Percentiles rank a stretch among this genome's conserved stretches.
Evolutionary conservation across 257 asterid species (phyloP).

Genomic region (Solanum peruvianum): DNA sequence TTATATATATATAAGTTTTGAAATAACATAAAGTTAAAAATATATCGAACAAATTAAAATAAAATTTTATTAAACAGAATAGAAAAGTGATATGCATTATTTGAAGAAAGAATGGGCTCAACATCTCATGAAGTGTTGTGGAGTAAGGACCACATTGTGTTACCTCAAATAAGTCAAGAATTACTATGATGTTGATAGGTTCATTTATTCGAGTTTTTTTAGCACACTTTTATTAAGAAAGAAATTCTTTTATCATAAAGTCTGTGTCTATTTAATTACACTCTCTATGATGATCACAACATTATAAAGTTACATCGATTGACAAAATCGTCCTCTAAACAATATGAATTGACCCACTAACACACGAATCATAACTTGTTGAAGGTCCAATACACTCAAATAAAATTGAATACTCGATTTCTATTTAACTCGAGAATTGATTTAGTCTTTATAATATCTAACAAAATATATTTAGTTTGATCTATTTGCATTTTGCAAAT

Average conservation of each 20-base stretch:
- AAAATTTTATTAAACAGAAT: background rate
- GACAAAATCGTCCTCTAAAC: background rate
- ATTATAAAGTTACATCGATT: background rate
- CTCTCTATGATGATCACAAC: background rate
- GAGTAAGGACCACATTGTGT: background rate
- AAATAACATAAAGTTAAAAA: background rate
- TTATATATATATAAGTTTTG: no score
- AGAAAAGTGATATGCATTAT: background rate
- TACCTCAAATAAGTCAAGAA: background rate
- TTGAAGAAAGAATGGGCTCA: background rate
- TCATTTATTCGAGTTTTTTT: background rate
- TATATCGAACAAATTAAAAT: background rate
- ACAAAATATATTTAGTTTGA: background rate
- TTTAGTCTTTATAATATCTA: no score
- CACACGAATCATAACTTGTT: background rate
- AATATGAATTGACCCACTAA: background rate
- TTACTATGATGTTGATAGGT: background rate
- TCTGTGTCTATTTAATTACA: background rate
- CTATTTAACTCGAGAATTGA: no score
- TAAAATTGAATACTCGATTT: no score
- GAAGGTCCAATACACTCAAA: background rate
- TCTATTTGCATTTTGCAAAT: background rate
- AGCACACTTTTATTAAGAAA: background rate
- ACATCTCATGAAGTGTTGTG: background rate
- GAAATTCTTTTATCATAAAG: background rate